phyloP scores from a whole-genome alignment of 768 basidiomycete species.

The Lactarius vividus region DNA sequence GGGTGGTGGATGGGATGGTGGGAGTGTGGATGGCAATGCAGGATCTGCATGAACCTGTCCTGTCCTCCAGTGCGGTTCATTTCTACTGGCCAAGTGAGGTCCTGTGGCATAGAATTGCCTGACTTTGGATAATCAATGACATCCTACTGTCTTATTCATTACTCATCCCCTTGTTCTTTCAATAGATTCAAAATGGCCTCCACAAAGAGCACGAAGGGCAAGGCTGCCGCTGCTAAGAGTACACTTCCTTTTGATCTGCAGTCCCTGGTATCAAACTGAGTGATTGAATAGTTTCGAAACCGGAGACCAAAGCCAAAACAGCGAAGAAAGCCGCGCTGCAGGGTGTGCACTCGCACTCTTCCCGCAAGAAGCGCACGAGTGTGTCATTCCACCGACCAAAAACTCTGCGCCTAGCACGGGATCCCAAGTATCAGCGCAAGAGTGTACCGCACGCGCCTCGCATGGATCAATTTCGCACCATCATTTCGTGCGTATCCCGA shows the following conservation, averaged over 20 bases:
- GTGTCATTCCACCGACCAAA: slow-evolving; percentile 97
- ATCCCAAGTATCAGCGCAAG: slow-evolving; percentile 95
- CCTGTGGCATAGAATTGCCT: background rate
- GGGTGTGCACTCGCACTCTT: slow-evolving; percentile 70
- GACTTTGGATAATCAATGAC: background rate
- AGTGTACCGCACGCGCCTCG: slow-evolving; percentile 87
- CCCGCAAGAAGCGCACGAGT: slow-evolving; percentile 79
- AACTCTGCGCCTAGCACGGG: slow-evolving; percentile 80
- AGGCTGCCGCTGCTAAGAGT: slow-evolving; percentile 50
- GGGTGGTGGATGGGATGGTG: slow-evolving; percentile 14
- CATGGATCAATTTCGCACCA: slow-evolving; percentile 96
- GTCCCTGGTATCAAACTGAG: background rate
- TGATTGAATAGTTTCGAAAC: slow-evolving; percentile 18
- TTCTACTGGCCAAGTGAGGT: background rate
- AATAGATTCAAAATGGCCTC: slow-evolving; percentile 51
- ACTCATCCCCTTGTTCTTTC: background rate
- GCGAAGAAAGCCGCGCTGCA: slow-evolving; percentile 97
- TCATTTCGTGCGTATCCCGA: slow-evolving; percentile 67
- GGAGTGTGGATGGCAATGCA: background rate
- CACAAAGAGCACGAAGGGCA: slow-evolving; percentile 66
- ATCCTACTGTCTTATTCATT: background rate
- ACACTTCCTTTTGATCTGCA: slow-evolving; percentile 28
- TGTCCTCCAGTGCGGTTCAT: background rate
- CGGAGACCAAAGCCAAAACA: slow-evolving; percentile 74
- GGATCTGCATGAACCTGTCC: no score